Percentiles rank a stretch among this genome's conserved stretches.
These are phyloP conservation scores for Leccinum discolor DNA, from an alignment of 1,284 basidiomycete genomes.

Conservation along the genomic window DNA sequence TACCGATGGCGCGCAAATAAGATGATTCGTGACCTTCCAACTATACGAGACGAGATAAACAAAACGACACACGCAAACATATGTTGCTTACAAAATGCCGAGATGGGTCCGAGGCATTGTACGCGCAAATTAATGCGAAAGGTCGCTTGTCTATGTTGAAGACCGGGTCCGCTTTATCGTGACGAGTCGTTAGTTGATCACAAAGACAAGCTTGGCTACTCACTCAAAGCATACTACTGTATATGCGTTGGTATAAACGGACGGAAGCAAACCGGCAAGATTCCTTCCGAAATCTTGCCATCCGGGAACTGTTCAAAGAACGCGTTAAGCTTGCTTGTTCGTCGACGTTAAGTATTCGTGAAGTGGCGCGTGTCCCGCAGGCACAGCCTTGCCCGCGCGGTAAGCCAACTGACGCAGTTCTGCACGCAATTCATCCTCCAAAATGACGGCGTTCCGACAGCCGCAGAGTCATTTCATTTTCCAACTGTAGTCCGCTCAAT, in stretches of 20 bases:
- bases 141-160: constrained; percentile 94
- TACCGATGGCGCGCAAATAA: constrained; percentile 86
- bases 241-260: constrained; percentile 79
- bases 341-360: constrained; percentile 56
- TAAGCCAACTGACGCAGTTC: too few relatives aligned
- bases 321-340: constrained; percentile 75
- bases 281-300: constrained; percentile 76
- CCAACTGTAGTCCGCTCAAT: too few relatives aligned
- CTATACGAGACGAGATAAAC: constrained; percentile 36
- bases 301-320: constrained; percentile 82
- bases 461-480: too few relatives aligned
- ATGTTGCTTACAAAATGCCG: constrained; percentile 70
- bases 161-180: constrained; percentile 75
- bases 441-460: too few relatives aligned
- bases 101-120: constrained; percentile 78
- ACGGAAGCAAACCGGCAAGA: constrained; percentile 47
- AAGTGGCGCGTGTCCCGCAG: constrained; percentile 32
- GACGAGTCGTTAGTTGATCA: constrained; percentile 5
- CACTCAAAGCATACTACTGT: constrained; percentile 87
- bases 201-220: constrained; percentile 27
- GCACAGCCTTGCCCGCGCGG: too few relatives aligned
- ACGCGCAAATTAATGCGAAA: constrained; percentile 91
- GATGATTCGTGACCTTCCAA: constrained; percentile 92
- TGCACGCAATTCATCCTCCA: too few relatives aligned
- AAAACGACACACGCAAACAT: background rate